phyloP scores from a whole-genome alignment of 805 yeast genomes.

The Isabelozyma heimii region DNA sequence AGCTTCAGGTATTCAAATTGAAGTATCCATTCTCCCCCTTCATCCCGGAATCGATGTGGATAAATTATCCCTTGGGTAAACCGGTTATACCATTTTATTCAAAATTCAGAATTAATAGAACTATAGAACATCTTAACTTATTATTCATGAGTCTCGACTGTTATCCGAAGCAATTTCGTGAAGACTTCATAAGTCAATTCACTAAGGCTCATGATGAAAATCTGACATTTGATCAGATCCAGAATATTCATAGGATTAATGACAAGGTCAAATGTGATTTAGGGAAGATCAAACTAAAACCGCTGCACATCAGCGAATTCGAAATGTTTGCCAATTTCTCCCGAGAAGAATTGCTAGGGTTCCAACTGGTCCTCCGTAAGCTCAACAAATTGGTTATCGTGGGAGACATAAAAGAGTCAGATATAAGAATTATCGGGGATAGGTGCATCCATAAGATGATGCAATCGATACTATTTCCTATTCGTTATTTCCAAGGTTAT shows the following conservation, averaged over 20 bases:
- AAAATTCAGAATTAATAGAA: conserved; percentile 47
- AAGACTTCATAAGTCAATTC: conserved; percentile 5
- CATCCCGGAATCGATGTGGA: conserved; percentile 16
- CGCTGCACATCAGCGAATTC: conserved; percentile 33
- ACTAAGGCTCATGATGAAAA: conserved; percentile 8
- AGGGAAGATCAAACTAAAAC: conserved; percentile 23
- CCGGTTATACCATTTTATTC: conserved; percentile 30
- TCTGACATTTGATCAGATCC: conserved; percentile 33
- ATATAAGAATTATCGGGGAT: conserved; percentile 21
- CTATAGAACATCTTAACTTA: conserved; percentile 47
- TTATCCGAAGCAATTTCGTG: conserved; percentile 7
- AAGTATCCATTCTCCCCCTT: conserved; percentile 15
- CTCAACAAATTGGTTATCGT: conserved; percentile 37
- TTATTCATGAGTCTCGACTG: conserved; percentile 42
- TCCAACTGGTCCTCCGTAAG: conserved; percentile 23
- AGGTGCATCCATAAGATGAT: conserved; percentile 4
- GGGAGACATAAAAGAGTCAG: conserved; percentile 31
- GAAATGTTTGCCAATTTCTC: conserved; percentile 49
- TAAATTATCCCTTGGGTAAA: conserved; percentile 24
- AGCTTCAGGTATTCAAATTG: conserved; percentile 20
- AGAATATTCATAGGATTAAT: conserved; percentile 16
- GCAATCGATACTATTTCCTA: not conserved
- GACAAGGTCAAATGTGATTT: conserved; percentile 16
- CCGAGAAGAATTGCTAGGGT: conserved; percentile 36
- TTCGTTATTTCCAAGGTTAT: not conserved